Conservation (phyloP, 106 monocot species). For the Dendrobium nobile region DNA sequence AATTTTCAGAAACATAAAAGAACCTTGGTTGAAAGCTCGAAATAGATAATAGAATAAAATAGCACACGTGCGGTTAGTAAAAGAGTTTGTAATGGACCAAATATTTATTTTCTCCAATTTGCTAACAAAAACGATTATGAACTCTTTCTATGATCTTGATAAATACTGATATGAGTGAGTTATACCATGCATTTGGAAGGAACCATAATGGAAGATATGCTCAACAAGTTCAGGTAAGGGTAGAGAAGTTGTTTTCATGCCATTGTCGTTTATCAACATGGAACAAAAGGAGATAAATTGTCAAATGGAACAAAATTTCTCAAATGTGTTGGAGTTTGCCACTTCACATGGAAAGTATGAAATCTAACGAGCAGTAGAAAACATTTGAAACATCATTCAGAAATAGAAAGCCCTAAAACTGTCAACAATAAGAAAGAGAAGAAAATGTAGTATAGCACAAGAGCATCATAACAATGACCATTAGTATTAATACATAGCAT, state of each 20-base stretch:
- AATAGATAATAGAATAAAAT: background rate
- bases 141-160: background rate
- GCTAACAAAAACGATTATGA: background rate
- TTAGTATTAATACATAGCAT: too few species aligned
- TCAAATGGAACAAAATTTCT: constrained; percentile 2
- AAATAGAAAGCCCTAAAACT: background rate
- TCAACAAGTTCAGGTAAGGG: background rate
- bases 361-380: background rate
- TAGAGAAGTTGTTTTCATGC: background rate
- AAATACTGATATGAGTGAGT: background rate
- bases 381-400: background rate
- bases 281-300: background rate
- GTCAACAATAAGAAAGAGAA: background rate
- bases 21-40: background rate
- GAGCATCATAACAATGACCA: too few species aligned
- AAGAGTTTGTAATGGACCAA: background rate
- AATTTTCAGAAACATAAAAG: background rate
- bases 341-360: background rate
- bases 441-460: background rate
- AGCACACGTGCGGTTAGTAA: background rate
- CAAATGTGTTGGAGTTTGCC: background rate
- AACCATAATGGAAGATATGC: background rate
- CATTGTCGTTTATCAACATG: background rate
- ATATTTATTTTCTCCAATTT: background rate
- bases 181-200: background rate